Conservation (phyloP, 2,329 filamentous ascomycete species). For the Thelonectria blattea region DNA sequence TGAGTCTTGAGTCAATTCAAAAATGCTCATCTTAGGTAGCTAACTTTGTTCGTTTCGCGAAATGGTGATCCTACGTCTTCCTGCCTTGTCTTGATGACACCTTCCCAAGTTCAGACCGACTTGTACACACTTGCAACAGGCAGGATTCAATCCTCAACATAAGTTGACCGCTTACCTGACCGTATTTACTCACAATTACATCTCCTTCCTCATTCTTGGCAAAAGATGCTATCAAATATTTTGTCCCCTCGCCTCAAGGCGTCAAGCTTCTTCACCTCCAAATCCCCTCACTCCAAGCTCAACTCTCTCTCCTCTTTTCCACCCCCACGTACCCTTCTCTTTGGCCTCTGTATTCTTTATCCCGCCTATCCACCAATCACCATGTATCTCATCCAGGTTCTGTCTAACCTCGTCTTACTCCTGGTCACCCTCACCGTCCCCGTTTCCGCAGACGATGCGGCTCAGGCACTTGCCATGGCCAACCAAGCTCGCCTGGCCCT, state of each 20-base stretch:
- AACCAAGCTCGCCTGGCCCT: slow-evolving; percentile 42
- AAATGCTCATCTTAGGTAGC: no score
- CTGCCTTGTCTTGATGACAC: no score
- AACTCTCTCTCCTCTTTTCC: background rate
- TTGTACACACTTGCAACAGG: no score
- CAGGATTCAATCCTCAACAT: no score
- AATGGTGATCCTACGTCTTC: no score
- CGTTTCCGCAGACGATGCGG: slow-evolving; percentile 32
- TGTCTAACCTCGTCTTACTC: slow-evolving; percentile 25
- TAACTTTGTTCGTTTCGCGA: no score
- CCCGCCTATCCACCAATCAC: background rate
- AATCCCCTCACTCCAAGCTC: background rate
- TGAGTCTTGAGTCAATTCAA: no score
- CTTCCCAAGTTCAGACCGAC: no score
- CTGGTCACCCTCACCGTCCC: slow-evolving; percentile 10
- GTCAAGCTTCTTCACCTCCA: background rate
- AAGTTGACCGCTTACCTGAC: no score
- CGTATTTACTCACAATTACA: no score
- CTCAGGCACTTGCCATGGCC: slow-evolving; percentile 37
- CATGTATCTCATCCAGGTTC: slow-evolving; percentile 17
- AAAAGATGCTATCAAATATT: background rate
- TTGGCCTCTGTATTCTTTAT: background rate
- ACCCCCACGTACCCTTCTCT: background rate
- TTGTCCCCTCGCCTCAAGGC: background rate
- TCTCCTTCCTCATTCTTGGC: background rate